These are phyloP conservation scores for Verticillium isaacii DNA, from an alignment of 2,329 filamentous ascomycete genomes.

Conservation along the genomic window DNA sequence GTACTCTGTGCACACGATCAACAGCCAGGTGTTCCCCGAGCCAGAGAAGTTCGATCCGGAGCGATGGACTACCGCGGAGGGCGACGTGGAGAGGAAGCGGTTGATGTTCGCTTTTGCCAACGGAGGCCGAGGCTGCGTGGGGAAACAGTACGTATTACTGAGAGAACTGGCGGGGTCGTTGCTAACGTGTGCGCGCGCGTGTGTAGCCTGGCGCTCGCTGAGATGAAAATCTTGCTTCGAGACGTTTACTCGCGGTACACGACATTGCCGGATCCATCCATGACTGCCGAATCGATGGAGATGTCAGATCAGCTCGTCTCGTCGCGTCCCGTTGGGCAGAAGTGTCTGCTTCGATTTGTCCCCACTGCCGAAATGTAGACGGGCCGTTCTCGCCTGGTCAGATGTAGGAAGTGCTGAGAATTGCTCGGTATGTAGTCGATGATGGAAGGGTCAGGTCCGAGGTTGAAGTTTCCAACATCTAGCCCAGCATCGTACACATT, in stretches of 20 bases:
- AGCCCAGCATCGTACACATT: no score
- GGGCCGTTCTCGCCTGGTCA: background rate
- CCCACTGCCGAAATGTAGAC: constrained; percentile 16
- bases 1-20: constrained; percentile 54
- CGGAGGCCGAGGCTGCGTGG: constrained; percentile 61
- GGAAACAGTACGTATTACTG: constrained; percentile 54
- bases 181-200: constrained; percentile 20
- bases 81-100: constrained; percentile 64
- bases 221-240: constrained; percentile 64
- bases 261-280: constrained; percentile 49
- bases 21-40: constrained; percentile 67
- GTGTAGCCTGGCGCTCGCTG: constrained; percentile 49
- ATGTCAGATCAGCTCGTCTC: constrained; percentile 67
- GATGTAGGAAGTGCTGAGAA: background rate
- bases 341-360: constrained; percentile 49
- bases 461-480: no score
- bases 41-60: constrained; percentile 76
- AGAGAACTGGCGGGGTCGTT: background rate
- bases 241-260: constrained; percentile 56
- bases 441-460: background rate
- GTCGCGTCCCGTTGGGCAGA: constrained; percentile 55
- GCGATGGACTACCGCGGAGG: constrained; percentile 72
- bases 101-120: constrained; percentile 62
- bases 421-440: background rate
- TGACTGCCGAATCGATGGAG: constrained; percentile 53